phyloP scores from a whole-genome alignment of 2,329 filamentous ascomycete species.

The Xylariaceae sp. region DNA sequence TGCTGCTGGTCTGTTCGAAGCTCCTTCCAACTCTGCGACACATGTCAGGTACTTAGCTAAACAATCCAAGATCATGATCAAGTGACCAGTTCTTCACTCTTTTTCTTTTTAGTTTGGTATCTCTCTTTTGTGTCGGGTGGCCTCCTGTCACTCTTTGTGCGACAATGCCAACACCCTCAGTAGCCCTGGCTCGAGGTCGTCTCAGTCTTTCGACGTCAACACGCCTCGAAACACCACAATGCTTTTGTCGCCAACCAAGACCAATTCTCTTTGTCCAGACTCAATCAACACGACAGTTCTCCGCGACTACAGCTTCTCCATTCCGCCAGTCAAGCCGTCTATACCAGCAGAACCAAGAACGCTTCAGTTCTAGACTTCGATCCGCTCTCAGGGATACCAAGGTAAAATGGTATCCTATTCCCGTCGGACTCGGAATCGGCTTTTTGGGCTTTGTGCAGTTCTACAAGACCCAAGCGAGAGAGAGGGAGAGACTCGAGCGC shows the following conservation, averaged over 20 bases:
- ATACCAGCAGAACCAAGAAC: conserved; percentile 34
- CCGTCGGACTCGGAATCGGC: conserved; percentile 77
- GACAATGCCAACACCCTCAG: conserved; percentile 24
- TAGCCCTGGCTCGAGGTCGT: conserved; percentile 18
- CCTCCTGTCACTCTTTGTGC: neutral
- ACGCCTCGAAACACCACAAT: conserved; percentile 13
- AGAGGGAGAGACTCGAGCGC: conserved; percentile 49
- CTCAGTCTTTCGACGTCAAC: conserved; percentile 12
- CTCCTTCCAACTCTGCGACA: too few relatives aligned
- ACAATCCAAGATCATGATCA: too few relatives aligned
- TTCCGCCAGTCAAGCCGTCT: conserved; percentile 43
- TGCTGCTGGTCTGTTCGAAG: neutral
- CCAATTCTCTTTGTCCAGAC: conserved; percentile 18
- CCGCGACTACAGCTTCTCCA: conserved; percentile 30
- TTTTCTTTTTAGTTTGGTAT: neutral
- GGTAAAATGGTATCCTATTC: conserved; percentile 87
- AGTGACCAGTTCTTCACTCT: too few relatives aligned
- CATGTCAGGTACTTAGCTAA: too few relatives aligned
- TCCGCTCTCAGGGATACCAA: conserved; percentile 49
- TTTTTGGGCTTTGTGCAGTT: conserved; percentile 81
- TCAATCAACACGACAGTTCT: conserved; percentile 20
- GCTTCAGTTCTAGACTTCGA: conserved; percentile 50
- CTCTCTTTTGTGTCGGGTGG: neutral
- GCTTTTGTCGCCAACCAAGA: conserved; percentile 19
- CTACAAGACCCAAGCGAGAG: conserved; percentile 65